A percentile compares a stretch with the other conserved stretches of the same genome.
These are phyloP conservation scores for Phytophthora brassicae DNA, from an alignment of 352 stramenopile genomes.

Conservation along the genomic window DNA sequence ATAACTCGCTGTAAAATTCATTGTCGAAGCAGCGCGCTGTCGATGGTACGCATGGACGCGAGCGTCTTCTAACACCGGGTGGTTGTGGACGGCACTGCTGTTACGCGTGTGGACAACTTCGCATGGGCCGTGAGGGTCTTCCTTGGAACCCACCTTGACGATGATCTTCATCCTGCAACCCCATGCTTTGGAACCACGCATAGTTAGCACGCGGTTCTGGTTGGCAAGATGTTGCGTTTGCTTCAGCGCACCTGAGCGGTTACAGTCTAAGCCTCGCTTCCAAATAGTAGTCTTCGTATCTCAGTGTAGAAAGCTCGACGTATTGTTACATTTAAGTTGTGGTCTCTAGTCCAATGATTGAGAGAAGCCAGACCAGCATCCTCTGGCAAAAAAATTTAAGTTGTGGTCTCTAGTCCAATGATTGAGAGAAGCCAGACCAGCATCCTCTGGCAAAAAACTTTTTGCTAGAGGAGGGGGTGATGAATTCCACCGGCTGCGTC, in stretches of 20 bases:
- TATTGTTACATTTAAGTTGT: slow-evolving; percentile 10
- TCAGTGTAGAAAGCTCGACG: slow-evolving; percentile 9
- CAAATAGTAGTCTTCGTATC: background rate
- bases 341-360: slow-evolving; percentile 4
- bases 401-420: slow-evolving; percentile 3
- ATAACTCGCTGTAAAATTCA: background rate
- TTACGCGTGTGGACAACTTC: no score
- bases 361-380: slow-evolving; percentile 5
- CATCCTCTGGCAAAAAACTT: background rate
- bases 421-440: slow-evolving; percentile 10
- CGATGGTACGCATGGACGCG: slow-evolving; percentile 3
- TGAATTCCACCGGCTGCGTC: background rate
- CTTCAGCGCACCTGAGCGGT: background rate
- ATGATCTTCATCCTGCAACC: slow-evolving; percentile 15
- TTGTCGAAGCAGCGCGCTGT: background rate
- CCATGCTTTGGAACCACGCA: slow-evolving; percentile 11
- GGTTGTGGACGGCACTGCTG: slow-evolving; percentile 3
- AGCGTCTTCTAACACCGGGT: slow-evolving; percentile 6
- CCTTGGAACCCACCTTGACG: background rate
- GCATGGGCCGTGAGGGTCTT: no score
- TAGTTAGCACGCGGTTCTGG: background rate
- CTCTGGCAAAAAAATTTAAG: background rate
- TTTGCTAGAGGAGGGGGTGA: background rate
- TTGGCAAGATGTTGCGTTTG: slow-evolving; percentile 2
- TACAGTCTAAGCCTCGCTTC: slow-evolving; percentile 16